Evolutionary conservation across 2,329 filamentous ascomycete genomes (phyloP).

Genomic region (Neurospora sp.): DNA sequence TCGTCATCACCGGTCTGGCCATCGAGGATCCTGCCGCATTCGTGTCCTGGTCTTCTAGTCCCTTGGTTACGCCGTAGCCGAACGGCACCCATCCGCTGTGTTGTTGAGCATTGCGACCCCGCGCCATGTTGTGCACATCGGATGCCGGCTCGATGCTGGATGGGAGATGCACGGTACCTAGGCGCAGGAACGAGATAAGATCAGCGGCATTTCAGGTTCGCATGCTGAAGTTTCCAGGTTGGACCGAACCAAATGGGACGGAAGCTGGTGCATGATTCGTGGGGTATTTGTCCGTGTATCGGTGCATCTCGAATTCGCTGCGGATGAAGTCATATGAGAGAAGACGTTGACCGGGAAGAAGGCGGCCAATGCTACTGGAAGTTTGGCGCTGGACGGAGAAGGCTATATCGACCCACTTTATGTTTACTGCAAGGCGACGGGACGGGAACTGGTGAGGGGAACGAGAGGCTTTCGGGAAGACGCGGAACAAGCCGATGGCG

Average conservation of each 20-base stretch:
- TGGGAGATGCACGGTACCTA: neutral
- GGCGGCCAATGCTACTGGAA: neutral
- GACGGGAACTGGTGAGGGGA: neutral
- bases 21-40: neutral
- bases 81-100: neutral
- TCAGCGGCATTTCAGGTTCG: neutral
- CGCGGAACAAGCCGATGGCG: neutral
- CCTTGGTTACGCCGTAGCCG: neutral
- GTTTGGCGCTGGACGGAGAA: neutral
- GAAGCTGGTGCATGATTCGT: neutral
- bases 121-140: neutral
- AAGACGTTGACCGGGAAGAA: neutral
- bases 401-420: neutral
- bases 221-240: neutral
- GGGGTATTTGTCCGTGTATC: neutral
- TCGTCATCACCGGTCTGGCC: neutral
- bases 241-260: neutral
- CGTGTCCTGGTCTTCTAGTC: neutral
- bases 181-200: neutral
- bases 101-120: neutral
- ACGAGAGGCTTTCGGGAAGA: neutral
- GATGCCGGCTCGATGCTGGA: neutral
- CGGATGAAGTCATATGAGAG: neutral
- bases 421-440: neutral
- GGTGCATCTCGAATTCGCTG: neutral